phyloP scores from a whole-genome alignment of 2,329 filamentous ascomycete genomes.

The Alternaria hordeiaustralica region DNA sequence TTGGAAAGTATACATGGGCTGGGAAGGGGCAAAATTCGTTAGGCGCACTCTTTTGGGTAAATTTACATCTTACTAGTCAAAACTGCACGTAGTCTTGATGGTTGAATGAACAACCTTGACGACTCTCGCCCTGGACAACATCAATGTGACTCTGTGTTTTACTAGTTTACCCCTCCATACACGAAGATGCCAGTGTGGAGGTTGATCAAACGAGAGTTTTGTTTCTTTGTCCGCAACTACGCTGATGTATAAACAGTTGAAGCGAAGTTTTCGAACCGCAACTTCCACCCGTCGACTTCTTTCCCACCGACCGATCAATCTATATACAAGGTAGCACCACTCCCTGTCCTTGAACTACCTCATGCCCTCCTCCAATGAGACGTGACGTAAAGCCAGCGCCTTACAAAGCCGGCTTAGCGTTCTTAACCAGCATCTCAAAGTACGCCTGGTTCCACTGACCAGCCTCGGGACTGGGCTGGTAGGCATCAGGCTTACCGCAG shows the following conservation, averaged over 20 bases:
- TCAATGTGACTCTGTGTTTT: neutral
- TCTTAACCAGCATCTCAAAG: conserved; percentile 47
- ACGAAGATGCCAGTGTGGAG: neutral
- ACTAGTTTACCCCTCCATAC: no score
- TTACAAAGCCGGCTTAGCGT: conserved; percentile 49
- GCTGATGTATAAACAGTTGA: neutral
- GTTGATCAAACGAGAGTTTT: neutral
- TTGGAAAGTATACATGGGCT: conserved; percentile 5
- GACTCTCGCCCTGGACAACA: neutral
- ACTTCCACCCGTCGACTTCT: neutral
- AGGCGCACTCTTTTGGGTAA: neutral
- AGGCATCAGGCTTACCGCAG: conserved; percentile 62
- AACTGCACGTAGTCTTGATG: neutral
- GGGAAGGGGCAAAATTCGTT: neutral
- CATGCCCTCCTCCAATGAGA: neutral
- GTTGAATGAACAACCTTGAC: neutral
- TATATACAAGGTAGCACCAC: conserved; percentile 17
- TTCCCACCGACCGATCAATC: neutral
- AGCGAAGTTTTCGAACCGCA: neutral
- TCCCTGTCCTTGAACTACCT: neutral
- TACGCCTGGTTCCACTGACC: conserved; percentile 69
- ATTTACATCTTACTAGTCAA: neutral
- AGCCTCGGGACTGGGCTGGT: conserved; percentile 72
- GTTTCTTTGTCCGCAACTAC: neutral
- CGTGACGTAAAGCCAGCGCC: neutral